Evolutionary conservation across 108 stramenopile species (phyloP).

Genomic region (Cyclotella choctawhatcheeana): DNA sequence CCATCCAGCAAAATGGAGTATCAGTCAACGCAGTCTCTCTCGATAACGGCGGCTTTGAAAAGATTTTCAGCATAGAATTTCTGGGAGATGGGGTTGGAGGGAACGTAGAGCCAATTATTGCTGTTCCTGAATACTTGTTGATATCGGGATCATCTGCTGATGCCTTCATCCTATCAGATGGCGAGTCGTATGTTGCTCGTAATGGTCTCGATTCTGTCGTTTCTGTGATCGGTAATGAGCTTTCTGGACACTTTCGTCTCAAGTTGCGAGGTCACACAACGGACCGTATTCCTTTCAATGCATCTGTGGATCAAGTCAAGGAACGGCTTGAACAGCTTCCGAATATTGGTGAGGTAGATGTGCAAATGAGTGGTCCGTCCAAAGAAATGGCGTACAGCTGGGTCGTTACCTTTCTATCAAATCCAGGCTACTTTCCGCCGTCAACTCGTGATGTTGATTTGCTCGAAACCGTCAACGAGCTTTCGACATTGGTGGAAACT

Average conservation of each 20-base stretch:
- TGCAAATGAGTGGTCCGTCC: conserved; percentile 60
- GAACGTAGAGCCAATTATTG: conserved; percentile 69
- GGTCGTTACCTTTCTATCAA: conserved; percentile 80
- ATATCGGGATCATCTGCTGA: conserved; percentile 65
- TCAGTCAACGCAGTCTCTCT: conserved; percentile 47
- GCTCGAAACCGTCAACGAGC: conserved; percentile 44
- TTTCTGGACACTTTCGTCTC: conserved; percentile 74
- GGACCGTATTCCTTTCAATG: conserved; percentile 76
- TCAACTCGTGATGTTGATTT: conserved; percentile 63
- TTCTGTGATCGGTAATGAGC: conserved; percentile 65
- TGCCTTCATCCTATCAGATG: conserved; percentile 63
- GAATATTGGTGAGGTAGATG: conserved; percentile 77
- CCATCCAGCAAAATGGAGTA: conserved; percentile 62
- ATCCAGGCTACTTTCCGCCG: conserved; percentile 82
- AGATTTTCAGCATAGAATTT: conserved; percentile 72
- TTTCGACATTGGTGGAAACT: conserved; percentile 36
- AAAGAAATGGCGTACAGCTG: conserved; percentile 76
- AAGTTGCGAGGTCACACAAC: conserved; percentile 68
- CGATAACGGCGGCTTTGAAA: conserved; percentile 42
- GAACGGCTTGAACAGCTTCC: conserved; percentile 69
- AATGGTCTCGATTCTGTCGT: conserved; percentile 44
- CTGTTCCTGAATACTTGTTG: conserved; percentile 43
- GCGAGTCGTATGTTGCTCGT: conserved; percentile 50
- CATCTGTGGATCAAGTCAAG: conserved; percentile 69
- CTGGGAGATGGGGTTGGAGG: conserved; percentile 67